Base-by-base conservation (phyloP, 495 filamentous ascomycete species). In the Paragyromitra xinjiangensis region DNA sequence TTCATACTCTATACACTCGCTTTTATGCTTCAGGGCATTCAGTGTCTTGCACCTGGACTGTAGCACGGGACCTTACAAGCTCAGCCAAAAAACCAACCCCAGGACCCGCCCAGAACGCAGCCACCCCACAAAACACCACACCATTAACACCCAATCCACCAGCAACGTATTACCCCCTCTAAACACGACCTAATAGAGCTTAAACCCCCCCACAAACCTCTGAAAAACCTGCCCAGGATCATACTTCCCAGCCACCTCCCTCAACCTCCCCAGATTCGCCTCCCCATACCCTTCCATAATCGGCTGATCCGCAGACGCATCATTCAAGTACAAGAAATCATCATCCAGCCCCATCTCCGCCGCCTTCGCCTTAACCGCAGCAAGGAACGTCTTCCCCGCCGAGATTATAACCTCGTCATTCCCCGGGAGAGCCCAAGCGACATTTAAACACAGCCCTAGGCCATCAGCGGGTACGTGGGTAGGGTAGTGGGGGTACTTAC, bases 261-360 rank as follows among this genome's bases (percentile, higher is more conserved):
- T 81, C 16, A 88, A 76, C 40, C 70, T 81, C 1, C 71, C 73
- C 45, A 81, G 34, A 51, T 85, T 88, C 11, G 63, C 79, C 34
- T 69, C 14, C 0, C 87, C 87, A 78, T 87, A 88, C 19, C 85
- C 78, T 4, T 68, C 55, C 42, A 87, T 83, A n/a, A 88, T 84
- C 22, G 84, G 64, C 77, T 88, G 86, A 7, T 74, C 76, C 6
- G 80, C 71, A 11, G 81, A 78, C 6, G 86, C 86, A 37, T 87
- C 87, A 29, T 88, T 88, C 75, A 81, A 74, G 62, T 83, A 84
- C 6, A 80, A 16, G 53, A 70, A 84, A 0, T 76, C 75, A 45
- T 78, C 76, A 29, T 78, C 22, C 5, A 82, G 40, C 3, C 66
- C 71, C 64, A 73, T 55, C 16, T 51, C 58, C n/a, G 11, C 58